Base-by-base conservation (phyloP, 129 eudicot genomes). In the Logfia minima region DNA sequence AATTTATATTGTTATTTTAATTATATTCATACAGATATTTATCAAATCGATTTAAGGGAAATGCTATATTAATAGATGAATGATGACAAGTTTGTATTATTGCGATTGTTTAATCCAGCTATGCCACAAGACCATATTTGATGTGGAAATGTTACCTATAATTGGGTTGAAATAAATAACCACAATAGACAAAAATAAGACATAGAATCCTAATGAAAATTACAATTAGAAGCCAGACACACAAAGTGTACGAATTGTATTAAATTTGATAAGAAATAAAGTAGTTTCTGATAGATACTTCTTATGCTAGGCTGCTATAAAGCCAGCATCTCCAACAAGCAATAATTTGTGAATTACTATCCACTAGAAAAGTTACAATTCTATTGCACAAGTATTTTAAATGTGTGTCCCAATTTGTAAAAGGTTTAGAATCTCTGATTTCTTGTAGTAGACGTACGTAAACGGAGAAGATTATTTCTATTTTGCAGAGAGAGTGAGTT, bases 71-170 rank as follows among this genome's bases (percentile, higher is more conserved):
- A 66, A 18, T 34, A 32, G 23, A 66, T n/a, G 28, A 67, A 18
- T 68, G 55, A 68, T 21, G 56, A 68, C 55, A 39, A 3, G 56
- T 68, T 68, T 68, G 72, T 37, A n/a, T 37, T 67, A 67, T n/a
- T 19, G 32, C 5, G 37, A 21, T 19, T 68, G n/a, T 17, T 37
- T 34, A 18, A 18, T 19, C 53, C 52, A 37, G 72, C 56, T 68
- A n/a, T 37, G 53, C 29, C 14, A 37, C 72, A 21, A 34, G 72
- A 19, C 55, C 53, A 8, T 31, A 39, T 68, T 16, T 68, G 72
- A 68, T 68, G 72, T 68, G 24, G 72, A 68, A n/a, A 68, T 72
- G 77, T 56, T 72, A 72, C 77, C 77, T 17, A 72, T 21, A 53
- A 45, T 71, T 43, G 26, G 64, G 59, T 71, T 71, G 76, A 72